These are phyloP conservation scores for Talaromyces sp. DNA, from an alignment of 2,329 filamentous ascomycete genomes.

Conservation along the genomic window DNA sequence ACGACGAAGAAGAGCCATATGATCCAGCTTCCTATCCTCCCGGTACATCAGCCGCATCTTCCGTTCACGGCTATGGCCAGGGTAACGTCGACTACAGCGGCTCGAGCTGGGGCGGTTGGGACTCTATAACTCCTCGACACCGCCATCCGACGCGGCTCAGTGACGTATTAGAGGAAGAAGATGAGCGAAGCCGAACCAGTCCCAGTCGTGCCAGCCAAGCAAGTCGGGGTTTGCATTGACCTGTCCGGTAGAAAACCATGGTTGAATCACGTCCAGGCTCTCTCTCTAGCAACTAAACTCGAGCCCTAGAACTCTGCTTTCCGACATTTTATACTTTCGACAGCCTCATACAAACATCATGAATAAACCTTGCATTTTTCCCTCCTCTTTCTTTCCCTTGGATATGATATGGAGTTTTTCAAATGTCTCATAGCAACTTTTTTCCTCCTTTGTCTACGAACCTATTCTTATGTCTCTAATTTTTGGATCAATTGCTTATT, in stretches of 20 bases:
- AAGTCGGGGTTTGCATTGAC: slow-evolving; percentile 38
- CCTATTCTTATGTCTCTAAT: not conserved
- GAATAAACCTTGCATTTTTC: not conserved
- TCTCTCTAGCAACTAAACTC: not conserved
- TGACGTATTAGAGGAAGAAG: slow-evolving; percentile 82
- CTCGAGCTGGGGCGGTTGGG: slow-evolving; percentile 69
- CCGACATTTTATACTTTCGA: not conserved
- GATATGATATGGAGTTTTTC: slow-evolving; percentile 13
- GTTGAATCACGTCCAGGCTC: not conserved
- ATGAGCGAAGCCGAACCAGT: slow-evolving; percentile 70
- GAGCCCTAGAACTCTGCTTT: not conserved
- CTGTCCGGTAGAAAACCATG: not conserved
- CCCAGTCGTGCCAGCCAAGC: slow-evolving; percentile 53
- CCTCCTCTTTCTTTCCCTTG: not conserved
- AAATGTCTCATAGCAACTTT: slow-evolving; percentile 1
- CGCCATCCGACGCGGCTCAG: slow-evolving; percentile 85
- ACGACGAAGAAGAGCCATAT: slow-evolving; percentile 44
- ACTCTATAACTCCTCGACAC: slow-evolving; percentile 67
- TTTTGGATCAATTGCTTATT: not conserved
- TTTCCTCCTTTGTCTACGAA: not conserved
- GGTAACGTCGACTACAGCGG: slow-evolving; percentile 61
- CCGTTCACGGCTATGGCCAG: slow-evolving; percentile 31
- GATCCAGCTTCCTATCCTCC: slow-evolving; percentile 24
- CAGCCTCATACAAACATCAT: not conserved
- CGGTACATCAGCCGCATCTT: slow-evolving; percentile 24